These are phyloP conservation scores for Dictyostelium capitatum DNA, from an alignment of 78 protist genomes.

Conservation along the genomic window DNA sequence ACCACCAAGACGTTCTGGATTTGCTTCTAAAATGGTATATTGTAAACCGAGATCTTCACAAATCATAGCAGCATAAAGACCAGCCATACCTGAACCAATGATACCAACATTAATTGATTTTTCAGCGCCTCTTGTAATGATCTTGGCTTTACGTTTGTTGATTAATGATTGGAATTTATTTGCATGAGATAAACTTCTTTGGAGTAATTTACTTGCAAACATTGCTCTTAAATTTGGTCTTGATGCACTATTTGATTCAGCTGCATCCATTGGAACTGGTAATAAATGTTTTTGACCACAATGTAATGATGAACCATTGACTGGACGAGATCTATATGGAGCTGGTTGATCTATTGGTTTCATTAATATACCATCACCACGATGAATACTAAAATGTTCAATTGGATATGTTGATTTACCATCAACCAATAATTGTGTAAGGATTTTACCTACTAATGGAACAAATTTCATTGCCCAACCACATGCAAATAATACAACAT, in stretches of 20 bases:
- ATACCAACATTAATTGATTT: conserved; percentile 5
- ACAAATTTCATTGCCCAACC: conserved; percentile 38
- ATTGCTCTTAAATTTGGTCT: not conserved
- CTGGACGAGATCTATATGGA: not conserved
- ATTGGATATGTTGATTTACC: conserved; percentile 1
- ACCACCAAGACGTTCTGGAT: conserved; percentile 34
- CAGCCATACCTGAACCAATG: conserved; percentile 61
- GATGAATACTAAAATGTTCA: not conserved
- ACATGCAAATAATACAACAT: not conserved
- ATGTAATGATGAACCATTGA: not conserved
- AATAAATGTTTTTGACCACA: not conserved
- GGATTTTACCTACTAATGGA: conserved; percentile 21
- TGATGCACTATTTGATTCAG: not conserved
- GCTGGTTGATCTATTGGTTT: not conserved
- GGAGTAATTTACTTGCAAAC: not conserved
- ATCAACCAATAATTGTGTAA: not conserved
- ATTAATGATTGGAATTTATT: not conserved
- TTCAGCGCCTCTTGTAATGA: not conserved
- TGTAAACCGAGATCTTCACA: conserved; percentile 26
- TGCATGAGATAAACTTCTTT: not conserved
- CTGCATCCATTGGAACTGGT: not conserved
- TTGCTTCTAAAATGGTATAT: conserved; percentile 39
- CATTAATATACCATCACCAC: not conserved
- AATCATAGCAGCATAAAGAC: conserved; percentile 48
- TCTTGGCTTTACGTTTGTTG: not conserved